Evolutionary conservation across 2,329 filamentous ascomycete species (phyloP).

Genomic region (Gnomoniopsis smithogilvyi): DNA sequence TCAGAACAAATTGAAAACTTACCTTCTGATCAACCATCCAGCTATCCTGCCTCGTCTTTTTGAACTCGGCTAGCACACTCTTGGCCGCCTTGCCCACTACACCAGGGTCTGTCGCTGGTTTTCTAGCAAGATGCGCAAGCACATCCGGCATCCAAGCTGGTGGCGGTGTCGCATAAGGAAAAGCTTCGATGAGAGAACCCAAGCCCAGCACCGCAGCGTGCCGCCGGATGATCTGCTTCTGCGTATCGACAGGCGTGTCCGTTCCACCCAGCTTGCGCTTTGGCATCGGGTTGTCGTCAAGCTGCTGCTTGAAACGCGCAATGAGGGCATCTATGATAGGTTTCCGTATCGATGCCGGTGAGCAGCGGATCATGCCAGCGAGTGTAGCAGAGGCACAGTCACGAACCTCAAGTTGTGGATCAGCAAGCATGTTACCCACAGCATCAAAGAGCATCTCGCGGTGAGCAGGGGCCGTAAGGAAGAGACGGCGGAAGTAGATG

Average conservation of each 20-base stretch:
- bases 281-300: conserved; percentile 84
- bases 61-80: conserved; percentile 91
- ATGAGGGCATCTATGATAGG: conserved; percentile 74
- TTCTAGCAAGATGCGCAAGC: conserved; percentile 77
- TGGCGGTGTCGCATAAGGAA: conserved; percentile 91
- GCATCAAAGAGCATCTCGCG: conserved; percentile 82
- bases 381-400: conserved; percentile 89
- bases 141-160: conserved; percentile 93
- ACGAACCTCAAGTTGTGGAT: conserved; percentile 89
- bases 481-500: conserved; percentile 94
- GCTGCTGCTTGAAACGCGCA: conserved; percentile 71
- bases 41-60: conserved; percentile 98
- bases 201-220: conserved; percentile 91
- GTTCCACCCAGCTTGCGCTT: conserved; percentile 67
- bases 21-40: conserved; percentile 99
- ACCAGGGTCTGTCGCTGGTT: conserved; percentile 83
- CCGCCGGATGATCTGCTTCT: conserved; percentile 74
- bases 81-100: conserved; percentile 96
- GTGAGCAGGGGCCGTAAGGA: conserved; percentile 73
- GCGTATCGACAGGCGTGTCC: conserved; percentile 67
- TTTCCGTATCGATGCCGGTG: conserved; percentile 74
- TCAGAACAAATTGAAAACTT: conserved; percentile 30
- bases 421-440: conserved; percentile 92
- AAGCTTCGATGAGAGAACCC: conserved; percentile 88
- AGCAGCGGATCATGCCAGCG: conserved; percentile 97